Evolutionary conservation across 345 rosid species (phyloP).

Genomic region (Salix dunnii): DNA sequence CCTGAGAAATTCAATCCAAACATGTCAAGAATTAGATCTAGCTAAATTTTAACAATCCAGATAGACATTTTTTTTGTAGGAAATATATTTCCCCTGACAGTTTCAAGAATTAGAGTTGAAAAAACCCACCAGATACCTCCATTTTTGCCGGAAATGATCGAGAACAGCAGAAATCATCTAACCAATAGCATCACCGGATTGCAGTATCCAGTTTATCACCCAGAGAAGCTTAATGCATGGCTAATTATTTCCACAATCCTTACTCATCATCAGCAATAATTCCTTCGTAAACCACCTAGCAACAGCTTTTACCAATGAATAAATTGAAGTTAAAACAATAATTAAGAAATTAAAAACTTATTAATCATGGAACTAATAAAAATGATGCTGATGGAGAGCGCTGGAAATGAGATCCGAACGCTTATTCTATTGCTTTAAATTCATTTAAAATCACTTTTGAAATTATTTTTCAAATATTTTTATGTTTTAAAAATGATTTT

Average conservation of each 20-base stretch:
- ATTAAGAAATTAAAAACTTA: neutral
- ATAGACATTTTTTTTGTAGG: no score
- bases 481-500: no score
- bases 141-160: neutral
- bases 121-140: neutral
- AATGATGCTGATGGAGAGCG: neutral
- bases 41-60: no score
- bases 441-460: no score
- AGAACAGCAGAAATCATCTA: neutral
- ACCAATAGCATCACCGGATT: neutral
- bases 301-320: neutral
- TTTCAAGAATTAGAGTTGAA: neutral
- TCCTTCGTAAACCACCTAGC: neutral
- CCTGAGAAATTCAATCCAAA: constrained; percentile 13
- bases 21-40: neutral
- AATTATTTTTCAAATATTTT: no score
- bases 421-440: neutral
- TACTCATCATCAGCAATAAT: neutral
- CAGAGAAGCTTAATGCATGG: neutral
- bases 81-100: no score
- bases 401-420: neutral
- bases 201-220: no score
- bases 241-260: neutral
- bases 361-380: neutral
- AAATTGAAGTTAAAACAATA: neutral